These are phyloP conservation scores for Pyrenula aspistea DNA, from an alignment of 495 filamentous ascomycete species.

Conservation along the genomic window DNA sequence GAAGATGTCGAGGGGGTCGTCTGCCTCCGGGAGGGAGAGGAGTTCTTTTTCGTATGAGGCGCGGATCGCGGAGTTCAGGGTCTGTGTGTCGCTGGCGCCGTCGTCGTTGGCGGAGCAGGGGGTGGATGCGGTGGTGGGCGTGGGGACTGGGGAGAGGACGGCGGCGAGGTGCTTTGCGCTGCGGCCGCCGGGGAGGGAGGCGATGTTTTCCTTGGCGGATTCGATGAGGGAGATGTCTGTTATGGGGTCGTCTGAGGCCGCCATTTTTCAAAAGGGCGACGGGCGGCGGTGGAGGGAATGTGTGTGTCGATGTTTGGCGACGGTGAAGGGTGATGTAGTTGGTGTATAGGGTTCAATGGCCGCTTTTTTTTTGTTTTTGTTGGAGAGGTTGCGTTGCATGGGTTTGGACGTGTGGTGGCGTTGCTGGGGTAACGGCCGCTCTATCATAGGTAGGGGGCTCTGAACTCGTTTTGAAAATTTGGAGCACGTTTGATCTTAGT, in stretches of 20 bases:
- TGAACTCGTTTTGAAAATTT: no score
- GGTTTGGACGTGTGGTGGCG: neutral
- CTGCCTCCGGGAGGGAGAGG: slow-evolving; percentile 62
- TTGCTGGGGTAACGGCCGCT: neutral
- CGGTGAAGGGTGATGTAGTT: no score
- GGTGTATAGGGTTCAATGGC: no score
- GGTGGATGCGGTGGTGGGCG: slow-evolving; percentile 32
- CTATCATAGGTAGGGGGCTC: no score
- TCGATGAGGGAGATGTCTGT: slow-evolving; percentile 88
- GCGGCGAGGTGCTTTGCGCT: slow-evolving; percentile 83
- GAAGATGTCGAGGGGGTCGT: slow-evolving; percentile 91
- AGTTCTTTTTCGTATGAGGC: slow-evolving; percentile 82
- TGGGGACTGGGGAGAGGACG: slow-evolving; percentile 57
- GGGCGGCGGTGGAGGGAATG: no score
- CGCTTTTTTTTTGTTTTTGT: no score
- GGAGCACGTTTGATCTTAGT: no score
- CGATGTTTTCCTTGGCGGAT: slow-evolving; percentile 93
- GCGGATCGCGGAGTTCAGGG: slow-evolving; percentile 63
- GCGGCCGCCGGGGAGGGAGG: slow-evolving; percentile 78
- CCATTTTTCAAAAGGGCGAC: no score
- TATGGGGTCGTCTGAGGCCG: slow-evolving; percentile 49
- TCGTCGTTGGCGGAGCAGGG: slow-evolving; percentile 24
- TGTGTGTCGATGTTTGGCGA: no score
- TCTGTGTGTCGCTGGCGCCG: slow-evolving; percentile 59
- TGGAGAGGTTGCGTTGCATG: neutral